Percentiles rank a stretch among this genome's conserved stretches.
Evolutionary conservation across 805 yeast species (phyloP).

Genomic region (Candida quercuum): DNA sequence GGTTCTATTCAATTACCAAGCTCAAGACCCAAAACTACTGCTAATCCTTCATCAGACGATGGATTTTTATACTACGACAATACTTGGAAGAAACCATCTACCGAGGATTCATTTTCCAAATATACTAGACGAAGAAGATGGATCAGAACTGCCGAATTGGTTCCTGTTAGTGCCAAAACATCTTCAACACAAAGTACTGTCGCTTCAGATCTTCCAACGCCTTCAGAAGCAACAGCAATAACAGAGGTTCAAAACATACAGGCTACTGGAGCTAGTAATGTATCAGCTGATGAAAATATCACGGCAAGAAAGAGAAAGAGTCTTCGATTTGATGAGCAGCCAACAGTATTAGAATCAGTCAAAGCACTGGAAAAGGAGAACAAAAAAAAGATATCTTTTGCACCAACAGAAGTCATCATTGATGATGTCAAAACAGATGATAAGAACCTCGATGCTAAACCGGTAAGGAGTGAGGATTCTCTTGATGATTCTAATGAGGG

Average conservation of each 20-base stretch:
- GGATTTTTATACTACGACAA: constrained; percentile 89
- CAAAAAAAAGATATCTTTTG: constrained; percentile 9
- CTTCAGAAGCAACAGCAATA: constrained; percentile 11
- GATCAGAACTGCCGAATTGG: constrained; percentile 90
- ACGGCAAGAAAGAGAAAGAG: constrained; percentile 32
- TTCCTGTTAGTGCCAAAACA: constrained; percentile 27
- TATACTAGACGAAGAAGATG: constrained; percentile 94
- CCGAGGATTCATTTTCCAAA: constrained; percentile 83
- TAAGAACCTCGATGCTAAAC: neutral
- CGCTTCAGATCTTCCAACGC: neutral
- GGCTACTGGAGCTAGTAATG: constrained; percentile 15
- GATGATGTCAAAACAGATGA: neutral
- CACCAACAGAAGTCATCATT: constrained; percentile 2
- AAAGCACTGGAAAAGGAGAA: constrained; percentile 14
- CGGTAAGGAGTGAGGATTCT: neutral
- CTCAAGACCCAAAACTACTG: constrained; percentile 45
- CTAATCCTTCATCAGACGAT: constrained; percentile 73
- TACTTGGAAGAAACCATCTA: constrained; percentile 87
- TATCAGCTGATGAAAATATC: constrained; percentile 3
- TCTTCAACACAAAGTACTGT: constrained; percentile 5
- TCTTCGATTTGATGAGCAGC: constrained; percentile 40
- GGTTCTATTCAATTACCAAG: constrained; percentile 73
- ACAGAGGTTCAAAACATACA: constrained; percentile 18
- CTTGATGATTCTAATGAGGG: no score
- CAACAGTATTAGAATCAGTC: constrained; percentile 21